A percentile compares a stretch with the other conserved stretches of the same genome.
Evolutionary conservation across 441 rosid species (phyloP).

Genomic region (Geranium incanum): DNA sequence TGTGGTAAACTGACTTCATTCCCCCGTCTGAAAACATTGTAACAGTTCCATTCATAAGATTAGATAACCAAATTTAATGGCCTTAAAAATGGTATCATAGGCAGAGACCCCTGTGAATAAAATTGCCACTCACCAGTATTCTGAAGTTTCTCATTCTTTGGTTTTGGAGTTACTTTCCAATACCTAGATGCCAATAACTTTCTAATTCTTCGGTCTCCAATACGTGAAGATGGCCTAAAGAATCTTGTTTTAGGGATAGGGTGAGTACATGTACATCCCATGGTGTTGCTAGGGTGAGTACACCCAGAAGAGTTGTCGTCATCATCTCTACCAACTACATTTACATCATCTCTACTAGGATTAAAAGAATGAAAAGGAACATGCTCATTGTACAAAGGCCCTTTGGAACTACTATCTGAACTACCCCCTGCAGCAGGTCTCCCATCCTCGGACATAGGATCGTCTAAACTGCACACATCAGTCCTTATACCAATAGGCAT

Average conservation of each 20-base stretch:
- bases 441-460: constrained; percentile 46
- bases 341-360: constrained; percentile 46
- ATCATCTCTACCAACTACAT: constrained; percentile 88
- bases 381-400: constrained; percentile 30
- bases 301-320: constrained; percentile 90
- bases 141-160: constrained; percentile 33
- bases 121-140: constrained; percentile 34
- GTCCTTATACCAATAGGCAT: constrained; percentile 21
- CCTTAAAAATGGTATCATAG: not conserved
- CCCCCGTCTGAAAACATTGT: constrained; percentile 46
- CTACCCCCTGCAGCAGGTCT: constrained; percentile 48
- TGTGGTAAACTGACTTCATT: constrained; percentile 38
- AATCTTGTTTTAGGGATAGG: constrained; percentile 36
- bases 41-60: constrained; percentile 11
- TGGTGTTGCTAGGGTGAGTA: constrained; percentile 29
- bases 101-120: not conserved
- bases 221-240: constrained; percentile 52
- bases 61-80: constrained; percentile 6
- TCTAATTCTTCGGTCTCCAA: constrained; percentile 90
- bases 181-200: constrained; percentile 82
- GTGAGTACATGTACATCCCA: constrained; percentile 32
- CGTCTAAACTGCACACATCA: constrained; percentile 32
- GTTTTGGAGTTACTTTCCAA: constrained; percentile 59
- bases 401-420: constrained; percentile 49
- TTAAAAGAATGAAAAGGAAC: constrained; percentile 37